Percentiles rank a stretch among this genome's conserved stretches.
Conservation (phyloP, 192 early-diverging fungal genomes). For the Coemansia sp. region DNA sequence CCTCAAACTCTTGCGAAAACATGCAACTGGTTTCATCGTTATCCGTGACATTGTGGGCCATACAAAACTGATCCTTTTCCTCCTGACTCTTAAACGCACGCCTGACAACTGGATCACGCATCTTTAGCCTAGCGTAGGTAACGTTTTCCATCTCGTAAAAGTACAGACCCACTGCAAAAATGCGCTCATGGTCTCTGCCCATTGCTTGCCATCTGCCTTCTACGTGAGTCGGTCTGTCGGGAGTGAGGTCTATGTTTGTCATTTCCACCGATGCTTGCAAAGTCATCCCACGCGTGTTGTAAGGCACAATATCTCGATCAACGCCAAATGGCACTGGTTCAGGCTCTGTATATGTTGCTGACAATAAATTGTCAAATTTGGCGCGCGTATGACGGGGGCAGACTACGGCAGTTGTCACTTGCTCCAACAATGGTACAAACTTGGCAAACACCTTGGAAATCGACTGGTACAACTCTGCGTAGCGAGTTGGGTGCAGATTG, state of each 20-base stretch:
- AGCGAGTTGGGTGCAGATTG: conserved; percentile 6
- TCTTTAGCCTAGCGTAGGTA: conserved; percentile 12
- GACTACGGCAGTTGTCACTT: conserved; percentile 23
- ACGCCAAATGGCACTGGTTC: conserved; percentile 29
- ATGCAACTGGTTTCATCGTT: not conserved
- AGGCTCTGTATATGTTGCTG: conserved; percentile 31
- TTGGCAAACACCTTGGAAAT: conserved; percentile 6
- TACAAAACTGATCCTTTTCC: not conserved
- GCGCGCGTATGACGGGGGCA: not conserved
- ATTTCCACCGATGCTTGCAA: conserved; percentile 72
- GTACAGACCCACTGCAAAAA: conserved; percentile 71
- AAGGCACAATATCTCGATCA: conserved; percentile 16
- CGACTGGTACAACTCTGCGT: not conserved
- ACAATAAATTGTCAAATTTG: not conserved
- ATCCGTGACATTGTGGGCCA: not conserved
- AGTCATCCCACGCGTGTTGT: conserved; percentile 31
- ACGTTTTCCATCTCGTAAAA: conserved; percentile 74
- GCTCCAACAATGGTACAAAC: conserved; percentile 49
- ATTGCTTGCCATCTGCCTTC: conserved; percentile 70
- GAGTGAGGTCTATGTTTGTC: conserved; percentile 65
- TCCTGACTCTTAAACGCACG: not conserved
- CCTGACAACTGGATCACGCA: not conserved
- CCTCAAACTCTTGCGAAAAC: not conserved
- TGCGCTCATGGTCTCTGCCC: conserved; percentile 66
- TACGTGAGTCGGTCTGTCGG: conserved; percentile 59